phyloP scores from a whole-genome alignment of 495 filamentous ascomycete genomes.

The Hypomontagnella submonticulosa region DNA sequence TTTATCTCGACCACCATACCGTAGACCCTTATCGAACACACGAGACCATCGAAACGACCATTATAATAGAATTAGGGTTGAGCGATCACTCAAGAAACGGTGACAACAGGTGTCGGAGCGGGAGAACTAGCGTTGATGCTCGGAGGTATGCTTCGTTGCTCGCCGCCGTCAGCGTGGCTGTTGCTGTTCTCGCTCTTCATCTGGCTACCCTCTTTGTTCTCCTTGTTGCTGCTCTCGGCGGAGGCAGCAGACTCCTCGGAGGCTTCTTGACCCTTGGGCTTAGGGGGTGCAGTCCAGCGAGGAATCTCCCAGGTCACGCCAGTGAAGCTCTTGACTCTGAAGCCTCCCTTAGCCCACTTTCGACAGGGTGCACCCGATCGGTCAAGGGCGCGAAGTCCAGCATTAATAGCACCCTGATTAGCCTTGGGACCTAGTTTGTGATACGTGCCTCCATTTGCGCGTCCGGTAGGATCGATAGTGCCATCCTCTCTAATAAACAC shows the following conservation, averaged over 20 bases:
- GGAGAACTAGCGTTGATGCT: slow-evolving; percentile 58
- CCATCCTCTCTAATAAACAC: slow-evolving; percentile 67
- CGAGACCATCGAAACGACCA: slow-evolving; percentile 6
- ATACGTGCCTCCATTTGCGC: slow-evolving; percentile 52
- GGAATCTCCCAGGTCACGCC: slow-evolving; percentile 85
- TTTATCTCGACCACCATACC: slow-evolving; percentile 32
- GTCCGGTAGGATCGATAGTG: slow-evolving; percentile 58
- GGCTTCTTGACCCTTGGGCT: slow-evolving; percentile 53
- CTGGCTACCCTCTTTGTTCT: slow-evolving; percentile 75
- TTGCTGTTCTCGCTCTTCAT: slow-evolving; percentile 77
- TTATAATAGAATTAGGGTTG: slow-evolving; percentile 14
- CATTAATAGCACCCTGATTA: slow-evolving; percentile 98
- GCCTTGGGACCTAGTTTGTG: slow-evolving; percentile 96
- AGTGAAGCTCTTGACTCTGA: slow-evolving; percentile 92
- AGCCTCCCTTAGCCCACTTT: slow-evolving; percentile 84
- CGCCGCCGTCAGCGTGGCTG: slow-evolving; percentile 62
- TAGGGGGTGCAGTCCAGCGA: slow-evolving; percentile 81
- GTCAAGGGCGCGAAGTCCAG: slow-evolving; percentile 91
- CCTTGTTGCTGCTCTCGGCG: slow-evolving; percentile 79
- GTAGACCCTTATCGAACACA: slow-evolving; percentile 32
- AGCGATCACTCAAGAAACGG: slow-evolving; percentile 39
- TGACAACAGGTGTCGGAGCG: slow-evolving; percentile 49
- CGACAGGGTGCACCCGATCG: slow-evolving; percentile 89
- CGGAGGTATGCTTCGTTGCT: slow-evolving; percentile 56
- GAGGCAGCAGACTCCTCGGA: slow-evolving; percentile 54